phyloP scores from a whole-genome alignment of 2,329 filamentous ascomycete genomes.

The Xenoacremonium recifei region DNA sequence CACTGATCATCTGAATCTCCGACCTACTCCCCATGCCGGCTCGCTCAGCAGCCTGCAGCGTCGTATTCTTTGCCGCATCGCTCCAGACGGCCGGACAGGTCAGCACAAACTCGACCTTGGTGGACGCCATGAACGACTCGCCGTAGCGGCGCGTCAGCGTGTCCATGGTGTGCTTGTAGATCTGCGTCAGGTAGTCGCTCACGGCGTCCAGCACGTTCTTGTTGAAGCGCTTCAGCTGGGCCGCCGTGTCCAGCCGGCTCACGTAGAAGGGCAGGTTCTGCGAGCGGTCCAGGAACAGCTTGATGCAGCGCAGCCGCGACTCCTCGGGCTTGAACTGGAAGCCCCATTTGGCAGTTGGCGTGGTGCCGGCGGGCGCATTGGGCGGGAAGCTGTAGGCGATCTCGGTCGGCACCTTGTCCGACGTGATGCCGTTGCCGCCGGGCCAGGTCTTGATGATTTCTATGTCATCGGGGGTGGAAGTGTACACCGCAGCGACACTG shows the following conservation, averaged over 20 bases:
- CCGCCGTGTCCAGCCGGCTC: conserved; percentile 72
- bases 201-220: conserved; percentile 79
- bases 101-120: conserved; percentile 74
- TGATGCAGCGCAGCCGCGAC: conserved; percentile 75
- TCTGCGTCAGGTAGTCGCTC: conserved; percentile 74
- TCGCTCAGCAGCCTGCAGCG: conserved; percentile 71
- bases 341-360: conserved; percentile 68
- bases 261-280: conserved; percentile 82
- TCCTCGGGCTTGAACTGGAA: conserved; percentile 81
- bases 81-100: conserved; percentile 85
- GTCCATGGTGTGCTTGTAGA: conserved; percentile 77
- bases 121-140: conserved; percentile 74
- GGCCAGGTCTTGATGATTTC: conserved; percentile 86
- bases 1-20: conserved; percentile 75
- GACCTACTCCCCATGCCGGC: conserved; percentile 73
- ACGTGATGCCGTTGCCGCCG: conserved; percentile 81
- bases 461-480: conserved; percentile 73
- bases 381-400: conserved; percentile 58
- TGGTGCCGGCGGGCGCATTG: conserved; percentile 31
- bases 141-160: conserved; percentile 73
- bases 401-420: conserved; percentile 82
- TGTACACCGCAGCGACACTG: conserved; percentile 68
- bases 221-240: conserved; percentile 70
- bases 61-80: conserved; percentile 82
- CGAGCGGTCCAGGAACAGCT: conserved; percentile 77